Base-by-base conservation (phyloP, 371 early-diverging fungal genomes). In the Dinochytrium kinnereticum region DNA sequence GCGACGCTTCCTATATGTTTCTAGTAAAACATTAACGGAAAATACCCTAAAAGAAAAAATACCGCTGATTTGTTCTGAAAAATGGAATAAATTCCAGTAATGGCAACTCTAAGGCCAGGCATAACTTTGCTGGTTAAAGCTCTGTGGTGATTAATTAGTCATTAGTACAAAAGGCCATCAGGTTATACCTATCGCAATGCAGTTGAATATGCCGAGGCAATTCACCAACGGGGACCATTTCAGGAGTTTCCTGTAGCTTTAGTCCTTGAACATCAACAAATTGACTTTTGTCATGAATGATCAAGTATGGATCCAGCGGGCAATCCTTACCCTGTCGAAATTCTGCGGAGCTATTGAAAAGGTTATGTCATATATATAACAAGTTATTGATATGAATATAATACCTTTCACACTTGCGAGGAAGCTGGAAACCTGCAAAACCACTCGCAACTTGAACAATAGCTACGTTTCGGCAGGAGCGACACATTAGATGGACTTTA, bases 211-310 rank as follows among this genome's bases (percentile, higher is more conserved):
- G 99, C 44, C 99, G 91, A 33, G 99, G 99, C 61, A 99, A 89
- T 82, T 99, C 99, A 78, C 99, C 99, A 0, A 96, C 95, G 26
- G 99, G 99, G 0, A 99, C 96, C 87, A 96, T 96, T 71, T 98
- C 99, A 37, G 97, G 97, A 24, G 92, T 86, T 83, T 99, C 99
- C 82, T 99, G 99, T 38, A 99, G 88, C 83, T 99, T 99, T 71
- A 99, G 87, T 13, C 90, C 91, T 84, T 99, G 99, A 68, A 94
- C 93, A 85, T 99, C 99, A n/a, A 97, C 92, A 82, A 97, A 98
- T 69, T 84, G 86, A 81, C 95, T 94, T 82, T 96, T 97, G 84
- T 99, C 99, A 71, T 97, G 96, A 50, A 96, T 88, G 71, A 99
- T 92, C 13, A 94, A 87, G 81, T 91, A 99, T 19, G 99, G 98